Conservation (phyloP, 2,329 filamentous ascomycete genomes). For the Aspergillus neotritici region DNA sequence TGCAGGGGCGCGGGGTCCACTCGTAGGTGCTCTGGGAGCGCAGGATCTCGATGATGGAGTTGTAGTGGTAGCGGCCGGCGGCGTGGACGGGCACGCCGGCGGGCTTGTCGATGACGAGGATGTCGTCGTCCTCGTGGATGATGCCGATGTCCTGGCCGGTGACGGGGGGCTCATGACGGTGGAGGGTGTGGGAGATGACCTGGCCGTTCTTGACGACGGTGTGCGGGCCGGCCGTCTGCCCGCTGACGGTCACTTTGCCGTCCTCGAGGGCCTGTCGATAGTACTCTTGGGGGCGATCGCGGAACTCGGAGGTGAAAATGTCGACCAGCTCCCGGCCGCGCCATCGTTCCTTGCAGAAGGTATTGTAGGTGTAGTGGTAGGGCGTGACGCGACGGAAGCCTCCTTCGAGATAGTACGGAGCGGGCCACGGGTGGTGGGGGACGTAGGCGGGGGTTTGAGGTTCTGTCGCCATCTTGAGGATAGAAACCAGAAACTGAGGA, state of each 20-base stretch:
- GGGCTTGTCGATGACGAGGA: slow-evolving; percentile 96
- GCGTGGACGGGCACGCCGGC: slow-evolving; percentile 92
- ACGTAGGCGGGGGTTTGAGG: neutral
- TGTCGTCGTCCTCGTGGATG: slow-evolving; percentile 84
- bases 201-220: slow-evolving; percentile 82
- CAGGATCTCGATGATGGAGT: slow-evolving; percentile 91
- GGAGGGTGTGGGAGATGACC: slow-evolving; percentile 84
- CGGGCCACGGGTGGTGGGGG: slow-evolving; percentile 47
- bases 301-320: slow-evolving; percentile 86
- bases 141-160: slow-evolving; percentile 72
- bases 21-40: slow-evolving; percentile 61
- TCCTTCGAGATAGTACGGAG: slow-evolving; percentile 76
- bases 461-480: too few relatives aligned
- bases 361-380: slow-evolving; percentile 93
- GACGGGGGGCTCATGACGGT: slow-evolving; percentile 92
- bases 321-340: slow-evolving; percentile 73
- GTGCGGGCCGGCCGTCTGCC: slow-evolving; percentile 60
- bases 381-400: slow-evolving; percentile 77
- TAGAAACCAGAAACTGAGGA: too few relatives aligned
- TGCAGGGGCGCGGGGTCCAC: slow-evolving; percentile 68
- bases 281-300: slow-evolving; percentile 79
- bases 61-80: slow-evolving; percentile 91
- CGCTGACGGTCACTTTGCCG: slow-evolving; percentile 76
- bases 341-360: slow-evolving; percentile 91
- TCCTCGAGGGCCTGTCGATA: slow-evolving; percentile 77